These are phyloP conservation scores for Phylloporus rhodoxanthus DNA, from an alignment of 768 basidiomycete species.

Conservation along the genomic window DNA sequence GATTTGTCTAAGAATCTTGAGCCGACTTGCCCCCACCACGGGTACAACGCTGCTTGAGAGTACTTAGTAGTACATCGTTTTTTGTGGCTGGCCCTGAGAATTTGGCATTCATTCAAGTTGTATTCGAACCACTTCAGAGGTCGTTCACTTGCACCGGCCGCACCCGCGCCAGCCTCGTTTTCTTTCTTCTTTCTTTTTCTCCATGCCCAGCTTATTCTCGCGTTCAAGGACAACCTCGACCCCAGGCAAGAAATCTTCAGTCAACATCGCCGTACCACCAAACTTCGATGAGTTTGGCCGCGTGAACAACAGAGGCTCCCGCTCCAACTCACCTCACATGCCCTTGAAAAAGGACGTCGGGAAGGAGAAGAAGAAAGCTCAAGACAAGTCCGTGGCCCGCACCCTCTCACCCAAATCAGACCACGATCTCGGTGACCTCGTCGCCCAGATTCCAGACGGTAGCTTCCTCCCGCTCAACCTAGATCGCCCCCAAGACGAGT, in stretches of 20 bases:
- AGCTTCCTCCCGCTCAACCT: constrained; percentile 49
- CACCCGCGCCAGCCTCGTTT: constrained; percentile 4
- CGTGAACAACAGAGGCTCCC: constrained; percentile 42
- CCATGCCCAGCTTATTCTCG: constrained; percentile 75
- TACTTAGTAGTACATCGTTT: no score
- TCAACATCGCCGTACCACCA: constrained; percentile 10
- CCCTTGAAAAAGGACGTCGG: constrained; percentile 45
- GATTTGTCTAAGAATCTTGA: neutral
- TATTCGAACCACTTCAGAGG: constrained; percentile 14
- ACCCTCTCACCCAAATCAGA: constrained; percentile 36
- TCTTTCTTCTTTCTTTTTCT: constrained; percentile 10
- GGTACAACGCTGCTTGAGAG: neutral
- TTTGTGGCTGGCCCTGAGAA: constrained; percentile 22
- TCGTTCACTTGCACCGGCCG: constrained; percentile 10
- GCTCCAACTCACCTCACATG: constrained; percentile 17
- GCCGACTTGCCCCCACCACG: neutral
- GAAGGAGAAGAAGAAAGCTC: constrained; percentile 40
- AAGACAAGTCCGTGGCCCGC: constrained; percentile 34
- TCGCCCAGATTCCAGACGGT: constrained; percentile 43
- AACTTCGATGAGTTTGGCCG: constrained; percentile 63
- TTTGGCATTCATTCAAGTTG: constrained; percentile 10
- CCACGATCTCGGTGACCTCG: constrained; percentile 30
- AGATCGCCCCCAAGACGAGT: constrained; percentile 40
- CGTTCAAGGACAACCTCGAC: constrained; percentile 60
- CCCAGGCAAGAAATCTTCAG: constrained; percentile 37